phyloP scores from a whole-genome alignment of 257 asterid genomes.

The Asclepias syriaca region DNA sequence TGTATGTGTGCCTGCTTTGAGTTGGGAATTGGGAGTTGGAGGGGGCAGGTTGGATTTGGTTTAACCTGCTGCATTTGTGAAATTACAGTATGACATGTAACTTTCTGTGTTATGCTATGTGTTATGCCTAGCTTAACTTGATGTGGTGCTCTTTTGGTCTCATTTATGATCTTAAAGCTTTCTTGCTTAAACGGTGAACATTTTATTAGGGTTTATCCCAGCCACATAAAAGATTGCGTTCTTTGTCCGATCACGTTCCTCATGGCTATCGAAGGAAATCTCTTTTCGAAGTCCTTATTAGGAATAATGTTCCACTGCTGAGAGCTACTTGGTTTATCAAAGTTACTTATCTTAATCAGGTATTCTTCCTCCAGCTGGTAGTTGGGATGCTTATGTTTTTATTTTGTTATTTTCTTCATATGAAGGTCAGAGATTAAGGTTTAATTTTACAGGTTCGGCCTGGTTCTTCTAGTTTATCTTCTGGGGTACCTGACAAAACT shows the following conservation, averaged over 20 bases:
- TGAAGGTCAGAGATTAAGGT: conserved; percentile 22
- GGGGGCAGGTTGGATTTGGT: not conserved
- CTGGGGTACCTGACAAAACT: conserved; percentile 72
- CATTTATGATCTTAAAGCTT: not conserved
- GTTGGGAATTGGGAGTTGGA: not conserved
- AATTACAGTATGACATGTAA: not conserved
- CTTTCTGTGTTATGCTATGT: not conserved
- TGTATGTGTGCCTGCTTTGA: not conserved
- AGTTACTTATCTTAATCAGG: conserved; percentile 98
- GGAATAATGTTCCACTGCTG: conserved; percentile 82
- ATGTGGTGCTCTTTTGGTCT: not conserved
- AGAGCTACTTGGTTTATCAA: conserved; percentile 98
- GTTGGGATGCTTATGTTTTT: conserved; percentile 1
- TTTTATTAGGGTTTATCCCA: conserved; percentile 80
- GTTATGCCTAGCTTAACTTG: not conserved
- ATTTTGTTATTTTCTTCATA: conserved; percentile 8
- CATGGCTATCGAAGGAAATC: conserved; percentile 82
- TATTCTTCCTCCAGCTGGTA: conserved; percentile 19
- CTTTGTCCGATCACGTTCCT: conserved; percentile 96
- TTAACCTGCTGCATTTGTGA: not conserved
- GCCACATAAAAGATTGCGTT: conserved; percentile 78
- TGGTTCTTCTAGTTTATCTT: conserved; percentile 60
- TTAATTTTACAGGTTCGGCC: conserved; percentile 67
- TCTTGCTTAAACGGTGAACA: conserved; percentile 11
- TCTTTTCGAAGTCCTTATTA: conserved; percentile 78